phyloP scores from a whole-genome alignment of 192 early-diverging fungal genomes.

The Spinellus fusiger region DNA sequence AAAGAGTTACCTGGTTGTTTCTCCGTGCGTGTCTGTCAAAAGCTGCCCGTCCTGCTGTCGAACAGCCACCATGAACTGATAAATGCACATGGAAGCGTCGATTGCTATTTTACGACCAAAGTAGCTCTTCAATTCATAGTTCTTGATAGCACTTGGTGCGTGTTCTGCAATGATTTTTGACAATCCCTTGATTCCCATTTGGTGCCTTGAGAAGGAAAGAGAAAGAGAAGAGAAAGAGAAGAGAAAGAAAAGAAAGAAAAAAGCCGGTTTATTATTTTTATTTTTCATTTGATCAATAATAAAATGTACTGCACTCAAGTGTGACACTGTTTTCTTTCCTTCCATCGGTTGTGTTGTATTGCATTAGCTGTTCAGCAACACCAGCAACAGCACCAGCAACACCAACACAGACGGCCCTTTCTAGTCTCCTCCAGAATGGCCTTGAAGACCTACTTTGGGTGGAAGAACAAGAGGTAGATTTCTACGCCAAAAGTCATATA shows the following conservation, averaged over 20 bases:
- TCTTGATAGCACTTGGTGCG: constrained; percentile 77
- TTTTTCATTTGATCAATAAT: too few relatives aligned
- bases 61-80: constrained; percentile 98
- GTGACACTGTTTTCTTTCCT: too few relatives aligned
- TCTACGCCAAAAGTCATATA: constrained; percentile 66
- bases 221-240: neutral
- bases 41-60: constrained; percentile 82
- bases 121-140: constrained; percentile 79
- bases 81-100: constrained; percentile 96
- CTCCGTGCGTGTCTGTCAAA: constrained; percentile 82
- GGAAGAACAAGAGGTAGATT: constrained; percentile 55
- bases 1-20: constrained; percentile 72
- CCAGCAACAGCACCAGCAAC: too few relatives aligned
- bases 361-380: too few relatives aligned
- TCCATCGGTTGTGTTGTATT: too few relatives aligned
- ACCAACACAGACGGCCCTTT: too few relatives aligned
- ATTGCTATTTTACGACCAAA: constrained; percentile 96
- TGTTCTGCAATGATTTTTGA: constrained; percentile 90
- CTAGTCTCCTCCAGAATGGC: too few relatives aligned
- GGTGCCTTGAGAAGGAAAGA: neutral
- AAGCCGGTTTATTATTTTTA: too few relatives aligned
- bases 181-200: constrained; percentile 82
- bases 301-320: too few relatives aligned
- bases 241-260: too few relatives aligned
- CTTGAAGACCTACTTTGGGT: too few relatives aligned